Evolutionary conservation across 2,329 filamentous ascomycete species (phyloP).

Genomic region (Diaporthe batatas): DNA sequence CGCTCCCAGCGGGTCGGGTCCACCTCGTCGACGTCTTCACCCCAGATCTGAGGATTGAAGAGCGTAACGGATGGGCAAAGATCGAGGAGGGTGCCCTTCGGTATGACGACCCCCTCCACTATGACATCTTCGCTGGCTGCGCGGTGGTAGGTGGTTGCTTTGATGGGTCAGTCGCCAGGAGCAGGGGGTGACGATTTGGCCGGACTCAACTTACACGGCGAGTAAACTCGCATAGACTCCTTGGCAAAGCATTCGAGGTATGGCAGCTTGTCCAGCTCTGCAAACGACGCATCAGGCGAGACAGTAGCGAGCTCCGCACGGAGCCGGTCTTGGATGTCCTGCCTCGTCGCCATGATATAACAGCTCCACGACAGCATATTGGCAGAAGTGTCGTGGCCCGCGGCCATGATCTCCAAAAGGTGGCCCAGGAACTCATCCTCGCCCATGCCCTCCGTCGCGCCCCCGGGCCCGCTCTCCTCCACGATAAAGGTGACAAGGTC

Average conservation of each 20-base stretch:
- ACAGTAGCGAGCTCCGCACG: constrained; percentile 49
- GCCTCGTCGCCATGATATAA: constrained; percentile 50
- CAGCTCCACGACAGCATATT: constrained; percentile 51
- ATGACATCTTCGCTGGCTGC: constrained; percentile 43
- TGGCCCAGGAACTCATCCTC: constrained; percentile 47
- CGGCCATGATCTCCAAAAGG: constrained; percentile 46
- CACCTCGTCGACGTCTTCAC: constrained; percentile 45
- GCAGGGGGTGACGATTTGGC: no score
- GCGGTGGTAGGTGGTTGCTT: constrained; percentile 34
- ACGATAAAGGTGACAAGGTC: constrained; percentile 50
- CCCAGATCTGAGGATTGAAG: constrained; percentile 47
- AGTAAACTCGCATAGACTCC: constrained; percentile 52
- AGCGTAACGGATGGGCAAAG: constrained; percentile 44
- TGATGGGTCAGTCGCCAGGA: background rate
- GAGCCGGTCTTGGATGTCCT: constrained; percentile 50
- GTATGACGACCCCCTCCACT: constrained; percentile 45
- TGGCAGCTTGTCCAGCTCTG: constrained; percentile 48
- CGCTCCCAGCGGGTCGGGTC: constrained; percentile 46
- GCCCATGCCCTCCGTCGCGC: constrained; percentile 41
- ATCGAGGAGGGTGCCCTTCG: constrained; percentile 46
- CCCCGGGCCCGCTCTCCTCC: constrained; percentile 44
- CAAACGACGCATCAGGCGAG: constrained; percentile 6
- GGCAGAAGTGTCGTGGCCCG: constrained; percentile 54
- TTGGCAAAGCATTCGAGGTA: constrained; percentile 54
- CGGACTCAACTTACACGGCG: constrained; percentile 46